Evolutionary conservation across 2,329 filamentous ascomycete species (phyloP).

Genomic region (Triangularia setosa): DNA sequence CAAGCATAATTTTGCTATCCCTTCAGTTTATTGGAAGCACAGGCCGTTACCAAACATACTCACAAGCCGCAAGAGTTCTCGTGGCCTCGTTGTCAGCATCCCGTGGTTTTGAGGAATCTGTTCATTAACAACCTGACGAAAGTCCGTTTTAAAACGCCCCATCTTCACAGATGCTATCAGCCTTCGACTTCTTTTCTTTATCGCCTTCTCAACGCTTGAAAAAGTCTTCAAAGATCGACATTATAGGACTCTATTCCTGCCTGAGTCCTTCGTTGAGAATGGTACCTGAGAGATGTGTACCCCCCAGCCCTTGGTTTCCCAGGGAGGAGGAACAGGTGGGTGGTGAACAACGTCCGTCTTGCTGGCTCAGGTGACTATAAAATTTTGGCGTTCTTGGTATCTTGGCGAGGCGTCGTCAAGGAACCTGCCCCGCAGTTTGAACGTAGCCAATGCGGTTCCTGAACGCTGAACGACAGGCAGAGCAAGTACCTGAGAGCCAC

Average conservation of each 20-base stretch:
- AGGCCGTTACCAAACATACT: not conserved
- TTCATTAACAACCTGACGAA: not conserved
- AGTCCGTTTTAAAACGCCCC: not conserved
- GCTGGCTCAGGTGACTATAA: constrained; percentile 30
- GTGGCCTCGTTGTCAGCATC: not conserved
- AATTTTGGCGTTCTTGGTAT: constrained; percentile 18
- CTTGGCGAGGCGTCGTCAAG: constrained; percentile 23
- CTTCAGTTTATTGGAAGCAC: not conserved
- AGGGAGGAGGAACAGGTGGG: not conserved
- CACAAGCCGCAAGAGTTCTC: not conserved
- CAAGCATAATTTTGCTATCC: not conserved
- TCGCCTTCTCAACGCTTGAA: not conserved
- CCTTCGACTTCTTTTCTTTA: not conserved
- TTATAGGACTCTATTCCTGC: not conserved
- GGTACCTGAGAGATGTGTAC: constrained; percentile 1
- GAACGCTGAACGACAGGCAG: constrained; percentile 3
- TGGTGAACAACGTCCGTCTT: constrained; percentile 22
- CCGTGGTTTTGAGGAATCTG: not conserved
- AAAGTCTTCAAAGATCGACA: not conserved
- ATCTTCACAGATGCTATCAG: not conserved
- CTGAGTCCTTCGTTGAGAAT: constrained; percentile 4
- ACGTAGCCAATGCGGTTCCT: not conserved
- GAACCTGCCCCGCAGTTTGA: constrained; percentile 1
- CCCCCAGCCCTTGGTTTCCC: constrained; percentile 6
- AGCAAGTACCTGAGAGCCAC: not conserved